Evolutionary conservation across 495 filamentous ascomycete genomes (phyloP), one percentile per base, ranked within the genome.

Genomic region (Hyphodiscus hymeniophilus): DNA sequence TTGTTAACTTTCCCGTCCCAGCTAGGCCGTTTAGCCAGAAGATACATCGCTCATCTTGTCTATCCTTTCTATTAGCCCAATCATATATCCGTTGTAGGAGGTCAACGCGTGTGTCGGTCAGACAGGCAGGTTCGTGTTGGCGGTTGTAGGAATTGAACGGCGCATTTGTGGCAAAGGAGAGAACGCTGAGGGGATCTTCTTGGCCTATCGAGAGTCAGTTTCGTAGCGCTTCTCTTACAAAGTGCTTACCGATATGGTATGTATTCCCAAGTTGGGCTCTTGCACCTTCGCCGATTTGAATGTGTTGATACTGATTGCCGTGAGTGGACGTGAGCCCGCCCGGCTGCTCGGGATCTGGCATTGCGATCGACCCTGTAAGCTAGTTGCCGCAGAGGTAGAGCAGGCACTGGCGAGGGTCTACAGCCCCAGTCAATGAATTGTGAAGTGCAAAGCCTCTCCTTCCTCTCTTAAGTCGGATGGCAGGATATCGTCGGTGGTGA

Each of bases 21-120:
- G 36, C 36, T 20, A 11, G 2, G 2, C 41, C 65, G 20, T 50
- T 50, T 11, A 69, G 56, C 66, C 63, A 69, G 48, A 65, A 65
- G 35, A 44, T 60, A 43, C 38, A 48, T 22, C 31, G 2, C 6
- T 20, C 33, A 11, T 47, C 28, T 16, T 45, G 41, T 10, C 35
- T 16, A 39, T 39, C 36, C n/a, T n/a, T n/a, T n/a, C n/a, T n/a
- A n/a, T n/a, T n/a, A 1, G 36, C 36, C 36, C 36, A 39, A 6
- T 28, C n/a, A 7, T 3, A 39, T 3, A 39, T 39, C 2, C 20
- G 2, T 2, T 18, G 36, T n/a, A 39, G 36, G 18, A 56, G 35
- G 18, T 42, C 50, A 28, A 53, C 54, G 12, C 54, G 42, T 1
- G 54, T 56, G 35, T 40, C 24, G 11, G n/a, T 16, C 15, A 56